Percentiles rank a stretch among this genome's conserved stretches.
Conservation (phyloP, 352 stramenopile genomes). For the Phytophthora uliginosa region DNA sequence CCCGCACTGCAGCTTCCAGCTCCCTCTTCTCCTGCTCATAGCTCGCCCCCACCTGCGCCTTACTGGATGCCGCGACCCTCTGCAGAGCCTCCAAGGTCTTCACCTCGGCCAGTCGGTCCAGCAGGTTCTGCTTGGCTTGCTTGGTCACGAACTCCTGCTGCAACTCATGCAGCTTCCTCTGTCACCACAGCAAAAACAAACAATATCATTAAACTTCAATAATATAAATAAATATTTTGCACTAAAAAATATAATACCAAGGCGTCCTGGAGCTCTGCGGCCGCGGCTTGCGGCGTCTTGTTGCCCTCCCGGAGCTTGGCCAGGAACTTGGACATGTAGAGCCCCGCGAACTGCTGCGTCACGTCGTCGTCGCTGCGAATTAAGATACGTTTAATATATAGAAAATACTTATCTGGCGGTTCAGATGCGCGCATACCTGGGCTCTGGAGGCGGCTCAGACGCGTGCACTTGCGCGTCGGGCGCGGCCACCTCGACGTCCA, state of each 20-base stretch:
- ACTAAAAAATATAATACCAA: conserved; percentile 29
- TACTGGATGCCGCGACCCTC: conserved; percentile 27
- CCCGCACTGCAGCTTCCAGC: conserved; percentile 52
- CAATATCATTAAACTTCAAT: not conserved
- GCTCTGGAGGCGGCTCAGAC: not conserved
- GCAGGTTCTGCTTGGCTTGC: conserved; percentile 76
- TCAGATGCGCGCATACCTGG: not conserved
- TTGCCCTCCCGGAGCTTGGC: conserved; percentile 31
- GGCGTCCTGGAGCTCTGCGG: conserved; percentile 35
- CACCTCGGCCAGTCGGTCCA: conserved; percentile 80
- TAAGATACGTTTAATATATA: not conserved
- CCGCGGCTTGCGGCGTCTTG: conserved; percentile 34
- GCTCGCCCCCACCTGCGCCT: conserved; percentile 34
- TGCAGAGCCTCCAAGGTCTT: conserved; percentile 56
- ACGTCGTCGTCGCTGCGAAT: not conserved
- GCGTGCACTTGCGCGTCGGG: not conserved
- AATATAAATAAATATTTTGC: not conserved
- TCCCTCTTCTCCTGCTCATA: conserved; percentile 57
- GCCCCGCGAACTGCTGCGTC: conserved; percentile 36
- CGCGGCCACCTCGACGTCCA: not conserved
- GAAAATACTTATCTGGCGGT: not conserved
- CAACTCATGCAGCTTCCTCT: conserved; percentile 55
- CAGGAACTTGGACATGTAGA: conserved; percentile 57
- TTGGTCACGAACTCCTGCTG: conserved; percentile 69
- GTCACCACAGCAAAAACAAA: not conserved